phyloP scores from a whole-genome alignment of 2,329 filamentous ascomycete species.

The Alternaria infectoria region DNA sequence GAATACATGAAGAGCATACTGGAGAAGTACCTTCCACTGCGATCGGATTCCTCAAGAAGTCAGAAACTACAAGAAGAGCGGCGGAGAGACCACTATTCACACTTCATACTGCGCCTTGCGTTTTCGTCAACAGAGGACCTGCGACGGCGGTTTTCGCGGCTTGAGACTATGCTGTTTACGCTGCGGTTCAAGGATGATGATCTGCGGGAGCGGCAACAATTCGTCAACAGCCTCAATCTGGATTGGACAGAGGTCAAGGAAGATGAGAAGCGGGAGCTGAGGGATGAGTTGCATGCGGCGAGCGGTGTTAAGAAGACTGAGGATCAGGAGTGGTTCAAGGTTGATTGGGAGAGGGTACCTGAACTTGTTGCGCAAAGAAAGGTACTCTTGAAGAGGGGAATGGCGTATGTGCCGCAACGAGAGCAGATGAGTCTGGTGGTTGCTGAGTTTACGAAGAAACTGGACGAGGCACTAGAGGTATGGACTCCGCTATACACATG shows the following conservation, averaged over 20 bases:
- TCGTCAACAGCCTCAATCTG: slow-evolving; percentile 77
- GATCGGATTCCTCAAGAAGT: slow-evolving; percentile 71
- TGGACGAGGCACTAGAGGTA: slow-evolving; percentile 86
- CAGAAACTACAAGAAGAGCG: slow-evolving; percentile 71
- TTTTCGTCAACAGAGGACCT: slow-evolving; percentile 93
- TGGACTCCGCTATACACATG: slow-evolving; percentile 20
- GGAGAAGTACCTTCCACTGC: slow-evolving; percentile 83
- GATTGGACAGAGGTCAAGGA: slow-evolving; percentile 84
- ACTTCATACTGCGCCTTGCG: slow-evolving; percentile 93
- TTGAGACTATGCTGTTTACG: slow-evolving; percentile 89
- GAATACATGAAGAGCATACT: slow-evolving; percentile 84
- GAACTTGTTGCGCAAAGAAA: slow-evolving; percentile 79
- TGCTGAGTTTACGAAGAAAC: slow-evolving; percentile 78
- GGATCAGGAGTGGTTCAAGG: slow-evolving; percentile 92
- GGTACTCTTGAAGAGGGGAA: slow-evolving; percentile 79
- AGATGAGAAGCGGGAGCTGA: slow-evolving; percentile 75
- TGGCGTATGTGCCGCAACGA: slow-evolving; percentile 86
- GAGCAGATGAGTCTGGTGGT: slow-evolving; percentile 91
- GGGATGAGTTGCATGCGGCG: slow-evolving; percentile 62
- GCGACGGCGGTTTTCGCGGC: slow-evolving; percentile 80
- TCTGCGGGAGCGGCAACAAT: slow-evolving; percentile 71
- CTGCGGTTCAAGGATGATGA: slow-evolving; percentile 82
- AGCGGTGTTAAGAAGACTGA: slow-evolving; percentile 64
- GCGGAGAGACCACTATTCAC: slow-evolving; percentile 95
- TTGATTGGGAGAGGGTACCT: slow-evolving; percentile 92